phyloP scores from a whole-genome alignment of 75 land plant genomes.

The Cryptomeria japonica region DNA sequence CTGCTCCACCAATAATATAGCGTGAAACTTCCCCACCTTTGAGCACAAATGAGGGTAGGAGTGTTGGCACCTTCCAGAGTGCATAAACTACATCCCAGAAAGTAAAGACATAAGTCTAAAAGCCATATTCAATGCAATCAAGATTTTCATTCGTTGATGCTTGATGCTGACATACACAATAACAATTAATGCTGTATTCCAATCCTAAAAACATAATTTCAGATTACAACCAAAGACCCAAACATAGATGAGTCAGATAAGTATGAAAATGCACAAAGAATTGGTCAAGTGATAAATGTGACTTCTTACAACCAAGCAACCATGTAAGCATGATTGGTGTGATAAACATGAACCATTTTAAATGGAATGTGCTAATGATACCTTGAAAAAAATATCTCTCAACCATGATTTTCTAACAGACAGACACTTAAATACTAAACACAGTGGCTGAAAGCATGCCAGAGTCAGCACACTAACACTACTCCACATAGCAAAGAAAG shows the following conservation, averaged over 20 bases:
- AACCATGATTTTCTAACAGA: not conserved
- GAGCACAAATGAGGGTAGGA: conserved; percentile 72
- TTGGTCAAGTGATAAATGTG: not conserved
- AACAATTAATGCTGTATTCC: not conserved
- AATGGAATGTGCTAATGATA: not conserved
- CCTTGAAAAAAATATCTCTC: not conserved
- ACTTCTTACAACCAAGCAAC: not conserved
- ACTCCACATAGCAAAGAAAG: not conserved
- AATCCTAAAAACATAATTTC: not conserved
- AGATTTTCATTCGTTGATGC: not conserved
- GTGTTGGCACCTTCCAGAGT: conserved; percentile 80
- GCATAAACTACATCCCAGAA: conserved; percentile 64
- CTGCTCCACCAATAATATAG: conserved; percentile 85
- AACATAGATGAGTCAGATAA: not conserved
- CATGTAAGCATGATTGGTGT: not conserved
- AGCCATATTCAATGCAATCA: not conserved
- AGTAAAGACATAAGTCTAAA: conserved; percentile 8
- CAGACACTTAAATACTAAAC: not conserved
- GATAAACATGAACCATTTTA: not conserved
- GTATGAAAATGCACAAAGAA: not conserved
- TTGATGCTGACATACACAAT: not conserved
- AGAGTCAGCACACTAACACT: not conserved
- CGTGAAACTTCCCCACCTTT: conserved; percentile 89
- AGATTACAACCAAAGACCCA: not conserved
- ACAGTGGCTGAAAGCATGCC: not conserved